Percentiles rank a stretch among this genome's conserved stretches.
Evolutionary conservation across 129 eudicot genomes (phyloP).

Genomic region (Cynara cardunculus): DNA sequence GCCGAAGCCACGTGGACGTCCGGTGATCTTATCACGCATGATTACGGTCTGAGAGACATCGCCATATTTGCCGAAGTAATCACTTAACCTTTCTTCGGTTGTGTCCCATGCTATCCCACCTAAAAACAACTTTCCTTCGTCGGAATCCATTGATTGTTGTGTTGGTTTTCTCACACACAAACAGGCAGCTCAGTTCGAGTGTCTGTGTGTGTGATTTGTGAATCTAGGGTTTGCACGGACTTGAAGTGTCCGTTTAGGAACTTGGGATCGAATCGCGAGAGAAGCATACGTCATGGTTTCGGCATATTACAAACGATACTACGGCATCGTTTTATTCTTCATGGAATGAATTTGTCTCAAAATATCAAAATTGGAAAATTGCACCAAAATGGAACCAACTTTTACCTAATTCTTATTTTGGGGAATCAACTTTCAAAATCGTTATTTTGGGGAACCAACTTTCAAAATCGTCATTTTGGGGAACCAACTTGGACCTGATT

Average conservation of each 20-base stretch:
- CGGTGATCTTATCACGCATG: slow-evolving; percentile 68
- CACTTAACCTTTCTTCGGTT: slow-evolving; percentile 41
- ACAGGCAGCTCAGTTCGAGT: slow-evolving; percentile 11
- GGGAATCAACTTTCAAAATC: too few relatives aligned
- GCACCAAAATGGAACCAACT: too few relatives aligned
- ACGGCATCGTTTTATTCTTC: background rate
- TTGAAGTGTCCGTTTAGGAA: slow-evolving; percentile 26
- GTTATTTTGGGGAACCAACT: too few relatives aligned
- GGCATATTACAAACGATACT: background rate
- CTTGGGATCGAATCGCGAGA: slow-evolving; percentile 26
- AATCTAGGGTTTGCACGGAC: slow-evolving; percentile 32
- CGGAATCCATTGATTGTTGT: slow-evolving; percentile 39
- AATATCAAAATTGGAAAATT: too few relatives aligned
- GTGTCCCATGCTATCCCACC: slow-evolving; percentile 74
- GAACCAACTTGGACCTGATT: too few relatives aligned
- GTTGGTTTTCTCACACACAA: slow-evolving; percentile 6
- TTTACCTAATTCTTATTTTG: too few relatives aligned
- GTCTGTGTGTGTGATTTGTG: slow-evolving; percentile 14
- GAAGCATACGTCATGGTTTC: slow-evolving; percentile 23
- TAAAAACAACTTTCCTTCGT: slow-evolving; percentile 57
- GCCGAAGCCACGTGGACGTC: slow-evolving; percentile 75
- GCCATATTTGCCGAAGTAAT: slow-evolving; percentile 67
- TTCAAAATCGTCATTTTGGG: too few relatives aligned
- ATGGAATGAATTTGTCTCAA: background rate
- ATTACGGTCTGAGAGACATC: slow-evolving; percentile 60